A percentile compares a stretch with the other conserved stretches of the same genome.
Evolutionary conservation across 2,329 filamentous ascomycete genomes (phyloP).

Genomic region (Thielaviopsis populi): DNA sequence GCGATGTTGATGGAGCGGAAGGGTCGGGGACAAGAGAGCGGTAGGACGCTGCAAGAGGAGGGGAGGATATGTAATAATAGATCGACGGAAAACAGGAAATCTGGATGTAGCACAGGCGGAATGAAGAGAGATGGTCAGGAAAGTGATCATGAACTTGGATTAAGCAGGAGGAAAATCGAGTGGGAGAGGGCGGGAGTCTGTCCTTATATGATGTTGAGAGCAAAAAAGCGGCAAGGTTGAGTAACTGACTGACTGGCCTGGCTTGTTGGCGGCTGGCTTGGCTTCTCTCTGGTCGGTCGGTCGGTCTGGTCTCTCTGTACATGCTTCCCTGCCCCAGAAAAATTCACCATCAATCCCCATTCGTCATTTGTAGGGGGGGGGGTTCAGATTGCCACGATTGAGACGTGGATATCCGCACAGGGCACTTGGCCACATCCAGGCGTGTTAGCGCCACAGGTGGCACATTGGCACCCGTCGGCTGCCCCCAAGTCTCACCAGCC

Average conservation of each 20-base stretch:
- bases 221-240: background rate
- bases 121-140: background rate
- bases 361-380: too few relatives aligned
- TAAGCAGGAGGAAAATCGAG: background rate
- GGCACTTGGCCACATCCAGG: background rate
- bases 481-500: background rate
- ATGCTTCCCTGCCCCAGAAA: constrained; percentile 5
- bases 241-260: background rate
- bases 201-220: constrained; percentile 15
- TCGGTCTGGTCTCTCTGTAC: background rate
- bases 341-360: constrained; percentile 8
- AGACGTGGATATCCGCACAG: constrained; percentile 1
- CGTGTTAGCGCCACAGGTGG: constrained; percentile 14
- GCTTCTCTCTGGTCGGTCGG: background rate
- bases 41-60: background rate
- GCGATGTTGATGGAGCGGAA: background rate
- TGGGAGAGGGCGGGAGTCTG: constrained; percentile 1
- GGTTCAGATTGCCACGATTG: constrained; percentile 5
- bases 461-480: constrained; percentile 4
- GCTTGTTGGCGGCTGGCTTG: background rate
- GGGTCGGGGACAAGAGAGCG: background rate
- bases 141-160: background rate
- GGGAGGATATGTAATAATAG: background rate
- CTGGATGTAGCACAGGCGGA: background rate
- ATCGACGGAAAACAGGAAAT: background rate